Evolutionary conservation across 192 early-diverging fungal genomes (phyloP).

Genomic region (Polychytrium aggregatum): DNA sequence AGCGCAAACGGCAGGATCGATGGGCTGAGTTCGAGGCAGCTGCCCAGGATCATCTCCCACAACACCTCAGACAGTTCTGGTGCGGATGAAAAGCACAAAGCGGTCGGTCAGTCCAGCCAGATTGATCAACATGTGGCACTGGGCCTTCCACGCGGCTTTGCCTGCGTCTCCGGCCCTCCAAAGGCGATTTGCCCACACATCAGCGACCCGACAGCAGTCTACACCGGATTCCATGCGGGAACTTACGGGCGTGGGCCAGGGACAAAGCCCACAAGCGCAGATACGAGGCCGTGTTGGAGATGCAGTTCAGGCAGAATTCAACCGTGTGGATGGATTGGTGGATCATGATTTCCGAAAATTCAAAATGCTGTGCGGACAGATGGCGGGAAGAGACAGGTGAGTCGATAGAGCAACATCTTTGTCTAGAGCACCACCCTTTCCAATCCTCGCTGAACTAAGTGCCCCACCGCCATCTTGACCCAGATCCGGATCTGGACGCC

Average conservation of each 20-base stretch:
- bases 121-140: no score
- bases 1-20: conserved; percentile 55
- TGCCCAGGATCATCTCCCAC: conserved; percentile 82
- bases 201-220: no score
- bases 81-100: no score
- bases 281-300: conserved; percentile 98
- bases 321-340: conserved; percentile 98
- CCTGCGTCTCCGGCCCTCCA: no score
- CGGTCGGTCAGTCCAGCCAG: no score
- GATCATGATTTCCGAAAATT: conserved; percentile 94
- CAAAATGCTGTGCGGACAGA: conserved; percentile 50
- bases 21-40: conserved; percentile 32
- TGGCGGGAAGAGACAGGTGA: background rate
- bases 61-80: conserved; percentile 88
- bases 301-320: conserved; percentile 89
- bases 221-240: no score
- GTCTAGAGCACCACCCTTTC: no score
- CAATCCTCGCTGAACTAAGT: no score
- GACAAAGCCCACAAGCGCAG: conserved; percentile 98
- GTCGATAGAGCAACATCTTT: background rate
- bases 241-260: conserved; percentile 86
- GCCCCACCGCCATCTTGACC: no score
- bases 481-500: no score
- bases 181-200: no score
- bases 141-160: no score